Evolutionary conservation across 176 grass and related monocot genomes (phyloP).

Genomic region (Raddia guianensis): DNA sequence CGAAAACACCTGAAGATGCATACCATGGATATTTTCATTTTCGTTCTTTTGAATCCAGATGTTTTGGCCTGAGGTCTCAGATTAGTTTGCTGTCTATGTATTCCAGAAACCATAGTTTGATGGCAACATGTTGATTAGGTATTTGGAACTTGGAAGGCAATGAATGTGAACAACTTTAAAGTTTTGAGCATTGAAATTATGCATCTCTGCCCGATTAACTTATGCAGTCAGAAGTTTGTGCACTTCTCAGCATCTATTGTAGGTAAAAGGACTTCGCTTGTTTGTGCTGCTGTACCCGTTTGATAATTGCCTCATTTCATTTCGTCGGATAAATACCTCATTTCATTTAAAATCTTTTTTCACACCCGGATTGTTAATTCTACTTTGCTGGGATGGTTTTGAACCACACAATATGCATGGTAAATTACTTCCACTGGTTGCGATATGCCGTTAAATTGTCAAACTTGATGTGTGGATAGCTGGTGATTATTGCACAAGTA

Average conservation of each 20-base stretch:
- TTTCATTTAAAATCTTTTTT: too few species aligned
- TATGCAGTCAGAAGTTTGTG: too few species aligned
- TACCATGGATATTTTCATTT: constrained; percentile 23
- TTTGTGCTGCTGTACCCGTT: not conserved
- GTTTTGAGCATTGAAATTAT: constrained; percentile 61
- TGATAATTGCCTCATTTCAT: not conserved
- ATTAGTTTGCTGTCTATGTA: constrained; percentile 39
- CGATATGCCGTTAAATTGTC: too few species aligned
- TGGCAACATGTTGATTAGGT: constrained; percentile 41
- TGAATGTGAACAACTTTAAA: constrained; percentile 43
- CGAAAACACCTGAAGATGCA: constrained; percentile 47
- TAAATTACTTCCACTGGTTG: too few species aligned
- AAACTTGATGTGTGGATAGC: too few species aligned
- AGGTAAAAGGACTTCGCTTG: not conserved
- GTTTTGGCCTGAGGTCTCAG: constrained; percentile 11
- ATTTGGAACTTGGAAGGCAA: constrained; percentile 4
- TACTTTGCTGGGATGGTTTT: too few species aligned
- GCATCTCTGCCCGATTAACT: not conserved
- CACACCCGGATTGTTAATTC: not conserved
- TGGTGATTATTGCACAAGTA: too few species aligned
- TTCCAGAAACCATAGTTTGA: constrained; percentile 53
- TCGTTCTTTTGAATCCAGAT: constrained; percentile 20
- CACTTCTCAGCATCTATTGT: not conserved
- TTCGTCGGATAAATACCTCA: too few species aligned
- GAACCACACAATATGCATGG: too few species aligned